Evolutionary conservation across 164 flowering plant genomes (phyloP).

Genomic region (Vitis amurensis): DNA sequence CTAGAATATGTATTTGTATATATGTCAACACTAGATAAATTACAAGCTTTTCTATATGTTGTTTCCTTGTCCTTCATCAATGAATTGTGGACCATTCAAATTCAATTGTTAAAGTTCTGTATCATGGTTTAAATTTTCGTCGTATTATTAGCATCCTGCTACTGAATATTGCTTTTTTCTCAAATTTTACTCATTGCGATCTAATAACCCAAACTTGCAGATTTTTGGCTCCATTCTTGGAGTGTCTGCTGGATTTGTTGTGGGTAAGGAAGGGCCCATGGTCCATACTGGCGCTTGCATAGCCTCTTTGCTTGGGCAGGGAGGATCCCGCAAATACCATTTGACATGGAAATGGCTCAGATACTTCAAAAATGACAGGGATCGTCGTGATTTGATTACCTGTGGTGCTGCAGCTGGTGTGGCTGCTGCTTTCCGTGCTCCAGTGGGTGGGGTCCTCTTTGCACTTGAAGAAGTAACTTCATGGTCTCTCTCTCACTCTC

Average conservation of each 20-base stretch:
- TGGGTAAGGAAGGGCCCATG: constrained; percentile 98
- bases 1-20: not conserved
- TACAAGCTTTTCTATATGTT: too few relatives aligned
- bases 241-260: constrained; percentile 86
- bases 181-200: not conserved
- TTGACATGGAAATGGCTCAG: constrained; percentile 93
- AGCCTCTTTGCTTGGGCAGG: constrained; percentile 87
- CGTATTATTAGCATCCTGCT: too few relatives aligned
- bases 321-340: constrained; percentile 82
- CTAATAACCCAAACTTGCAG: constrained; percentile 30
- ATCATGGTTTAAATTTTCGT: too few relatives aligned
- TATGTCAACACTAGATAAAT: not conserved
- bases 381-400: constrained; percentile 86
- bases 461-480: constrained; percentile 97
- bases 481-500: constrained; percentile 45
- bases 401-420: constrained; percentile 99
- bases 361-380: constrained; percentile 89
- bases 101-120: too few relatives aligned
- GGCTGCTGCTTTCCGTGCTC: constrained; percentile 96
- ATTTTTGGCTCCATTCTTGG: constrained; percentile 82
- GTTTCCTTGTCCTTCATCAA: too few relatives aligned
- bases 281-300: constrained; percentile 98
- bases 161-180: not conserved
- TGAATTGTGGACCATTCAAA: too few relatives aligned
- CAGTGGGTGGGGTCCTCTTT: constrained; percentile 93